Conservation (phyloP, 257 asterid genomes). For the Salvia hispanica region DNA sequence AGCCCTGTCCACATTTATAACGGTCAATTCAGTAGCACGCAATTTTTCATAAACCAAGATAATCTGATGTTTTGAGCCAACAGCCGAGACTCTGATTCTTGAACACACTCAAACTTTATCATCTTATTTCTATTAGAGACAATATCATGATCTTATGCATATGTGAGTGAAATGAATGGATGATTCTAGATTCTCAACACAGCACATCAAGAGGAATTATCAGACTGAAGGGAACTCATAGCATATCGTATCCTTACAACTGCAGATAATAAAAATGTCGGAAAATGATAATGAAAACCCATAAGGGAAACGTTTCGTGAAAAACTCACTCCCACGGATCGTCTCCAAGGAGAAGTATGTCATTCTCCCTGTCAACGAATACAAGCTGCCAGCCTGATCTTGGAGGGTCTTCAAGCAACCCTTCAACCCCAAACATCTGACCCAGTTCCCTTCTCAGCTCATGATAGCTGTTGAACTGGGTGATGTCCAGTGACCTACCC, state of each 20-base stretch:
- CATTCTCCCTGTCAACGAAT: conserved; percentile 97
- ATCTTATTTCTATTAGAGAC: no score
- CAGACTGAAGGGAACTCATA: no score
- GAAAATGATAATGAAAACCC: no score
- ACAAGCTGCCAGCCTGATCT: conserved; percentile 99
- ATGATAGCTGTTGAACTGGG: conserved; percentile 85
- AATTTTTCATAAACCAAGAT: not conserved
- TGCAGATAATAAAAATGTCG: not conserved
- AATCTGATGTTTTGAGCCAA: not conserved
- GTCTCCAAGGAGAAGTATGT: conserved; percentile 97
- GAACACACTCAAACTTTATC: not conserved
- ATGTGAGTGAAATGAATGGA: not conserved
- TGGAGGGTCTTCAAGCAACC: conserved; percentile 95
- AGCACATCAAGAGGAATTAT: not conserved
- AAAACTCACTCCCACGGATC: conserved; percentile 94
- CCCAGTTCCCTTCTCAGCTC: conserved; percentile 90
- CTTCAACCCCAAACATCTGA: conserved; percentile 82
- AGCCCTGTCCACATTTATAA: conserved; percentile 48
- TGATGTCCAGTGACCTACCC: conserved; percentile 91
- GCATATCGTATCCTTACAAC: not conserved
- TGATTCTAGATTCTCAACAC: not conserved
- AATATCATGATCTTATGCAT: no score
- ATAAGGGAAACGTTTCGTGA: not conserved
- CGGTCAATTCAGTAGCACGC: conserved; percentile 8
- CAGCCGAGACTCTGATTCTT: not conserved